Conservation (phyloP, 192 early-diverging fungal genomes). For the Linnemannia zychae region DNA sequence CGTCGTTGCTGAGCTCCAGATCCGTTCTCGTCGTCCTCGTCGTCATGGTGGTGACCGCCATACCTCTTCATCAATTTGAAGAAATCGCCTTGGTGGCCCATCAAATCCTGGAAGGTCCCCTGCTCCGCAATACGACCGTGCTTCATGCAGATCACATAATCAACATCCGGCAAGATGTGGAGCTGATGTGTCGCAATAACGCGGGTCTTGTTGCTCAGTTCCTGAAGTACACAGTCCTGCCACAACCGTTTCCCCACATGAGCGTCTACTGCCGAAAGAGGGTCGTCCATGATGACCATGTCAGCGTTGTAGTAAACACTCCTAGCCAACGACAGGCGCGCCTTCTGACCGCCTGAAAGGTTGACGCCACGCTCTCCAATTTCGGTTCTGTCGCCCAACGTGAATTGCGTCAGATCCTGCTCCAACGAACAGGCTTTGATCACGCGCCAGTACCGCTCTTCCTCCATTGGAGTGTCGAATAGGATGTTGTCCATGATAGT, state of each 20-base stretch:
- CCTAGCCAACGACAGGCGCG: conserved; percentile 86
- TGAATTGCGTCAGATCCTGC: conserved; percentile 69
- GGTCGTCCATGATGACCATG: conserved; percentile 87
- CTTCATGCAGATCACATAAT: conserved; percentile 78
- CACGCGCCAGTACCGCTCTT: conserved; percentile 63
- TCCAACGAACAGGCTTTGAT: conserved; percentile 69
- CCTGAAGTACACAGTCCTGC: conserved; percentile 44
- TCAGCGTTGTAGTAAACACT: conserved; percentile 82
- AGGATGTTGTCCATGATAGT: conserved; percentile 78
- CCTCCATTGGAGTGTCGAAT: conserved; percentile 76
- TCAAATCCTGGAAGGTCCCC: conserved; percentile 76
- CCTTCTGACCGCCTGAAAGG: conserved; percentile 93
- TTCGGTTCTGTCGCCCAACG: conserved; percentile 66
- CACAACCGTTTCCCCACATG: conserved; percentile 67
- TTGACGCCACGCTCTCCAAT: conserved; percentile 89
- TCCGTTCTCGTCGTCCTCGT: conserved; percentile 28
- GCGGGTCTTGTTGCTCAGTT: conserved; percentile 75
- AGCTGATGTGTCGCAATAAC: conserved; percentile 89
- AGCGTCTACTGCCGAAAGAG: conserved; percentile 91
- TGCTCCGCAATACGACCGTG: conserved; percentile 78
- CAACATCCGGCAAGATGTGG: conserved; percentile 76
- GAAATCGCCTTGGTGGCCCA: conserved; percentile 68
- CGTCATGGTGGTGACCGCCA: conserved; percentile 65
- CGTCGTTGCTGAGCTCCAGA: neutral
- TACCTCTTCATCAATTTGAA: conserved; percentile 78